Base-by-base conservation (phyloP, 768 basidiomycete species). In the Mycena polygramma region DNA sequence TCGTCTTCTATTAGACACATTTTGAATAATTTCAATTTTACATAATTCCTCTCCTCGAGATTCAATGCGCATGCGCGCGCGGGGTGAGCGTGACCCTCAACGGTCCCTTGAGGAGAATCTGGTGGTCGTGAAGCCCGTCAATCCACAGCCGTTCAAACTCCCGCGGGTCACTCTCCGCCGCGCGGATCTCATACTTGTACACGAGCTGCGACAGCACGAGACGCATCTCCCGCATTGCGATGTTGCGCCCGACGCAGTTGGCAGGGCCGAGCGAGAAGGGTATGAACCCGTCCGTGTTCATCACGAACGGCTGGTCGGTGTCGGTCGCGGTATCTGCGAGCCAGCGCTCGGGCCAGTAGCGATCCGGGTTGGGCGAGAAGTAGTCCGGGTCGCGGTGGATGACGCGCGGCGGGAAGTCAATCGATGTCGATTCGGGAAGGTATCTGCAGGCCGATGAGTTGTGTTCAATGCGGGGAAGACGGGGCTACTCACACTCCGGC, bases 381-480 rank as follows among this genome's bases (percentile, higher is more conserved):
- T 86, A 77, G 2, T 83, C 80, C 17, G 85, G 81, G 68, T 87
- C 82, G n/a, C 87, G 83, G 66, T 87, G 86, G 24, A 88, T 48
- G 20, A 48, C 46, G 46, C 46, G 20, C 8, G 46, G 46, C 20
- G 46, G 46, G 46, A 48, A 48, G 46, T 48, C 46, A 8, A 48
- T 48, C 8, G 46, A 48, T 19, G 46, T 48, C 15, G 8, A 19
- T 48, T 48, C 46, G 15, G 46, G 46, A 8, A 48, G 46, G 46
- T 17, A 48, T 15, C 46, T 48, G 46, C 8, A 48, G 30, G 30
- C 30, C 2, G 6, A 30, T 30, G 30, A 48, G 46, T 19, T 48
- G 13, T 20, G 41, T 48, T 48, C 2, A 20, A 30, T 30, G 46
- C 19, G 8, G 46, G 19, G 3, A 48, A 8, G 46, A 43, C 17